Percentiles rank a stretch among this genome's conserved stretches.
phyloP scores from a whole-genome alignment of 257 asterid genomes.

The Solanum chiquidenum region DNA sequence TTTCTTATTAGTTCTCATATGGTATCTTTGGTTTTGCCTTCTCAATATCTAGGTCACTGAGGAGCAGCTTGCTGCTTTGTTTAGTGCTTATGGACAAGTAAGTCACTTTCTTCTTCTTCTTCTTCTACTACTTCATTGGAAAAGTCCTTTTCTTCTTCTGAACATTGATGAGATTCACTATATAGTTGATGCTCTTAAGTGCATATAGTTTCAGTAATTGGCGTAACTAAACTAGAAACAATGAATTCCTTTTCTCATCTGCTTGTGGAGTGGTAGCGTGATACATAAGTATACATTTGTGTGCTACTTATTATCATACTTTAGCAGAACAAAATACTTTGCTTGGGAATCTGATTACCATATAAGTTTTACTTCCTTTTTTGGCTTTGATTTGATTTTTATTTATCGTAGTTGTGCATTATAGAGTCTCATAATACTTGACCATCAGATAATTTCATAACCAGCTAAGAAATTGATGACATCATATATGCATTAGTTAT shows the following conservation, averaged over 20 bases:
- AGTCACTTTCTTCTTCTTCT: slow-evolving; percentile 16
- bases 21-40: slow-evolving; percentile 3
- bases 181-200: not conserved
- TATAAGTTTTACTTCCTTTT: not conserved
- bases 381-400: not conserved
- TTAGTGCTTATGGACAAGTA: slow-evolving; percentile 82
- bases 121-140: not conserved
- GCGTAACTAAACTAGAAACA: not conserved
- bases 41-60: slow-evolving; percentile 50
- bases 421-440: not conserved
- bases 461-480: not conserved
- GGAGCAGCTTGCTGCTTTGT: slow-evolving; percentile 85
- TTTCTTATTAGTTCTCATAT: slow-evolving; percentile 6
- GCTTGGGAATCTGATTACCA: not conserved
- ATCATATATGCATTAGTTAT: not conserved
- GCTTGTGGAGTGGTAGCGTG: not conserved
- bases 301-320: not conserved
- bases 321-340: not conserved
- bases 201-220: not conserved
- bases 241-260: not conserved
- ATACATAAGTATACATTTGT: not conserved
- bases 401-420: not conserved
- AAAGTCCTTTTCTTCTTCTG: slow-evolving; percentile 19
- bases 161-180: not conserved
- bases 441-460: not conserved